Percentiles rank a stretch among this genome's conserved stretches.
phyloP scores from a whole-genome alignment of 495 filamentous ascomycete genomes.

The Podospora tetraspora region DNA sequence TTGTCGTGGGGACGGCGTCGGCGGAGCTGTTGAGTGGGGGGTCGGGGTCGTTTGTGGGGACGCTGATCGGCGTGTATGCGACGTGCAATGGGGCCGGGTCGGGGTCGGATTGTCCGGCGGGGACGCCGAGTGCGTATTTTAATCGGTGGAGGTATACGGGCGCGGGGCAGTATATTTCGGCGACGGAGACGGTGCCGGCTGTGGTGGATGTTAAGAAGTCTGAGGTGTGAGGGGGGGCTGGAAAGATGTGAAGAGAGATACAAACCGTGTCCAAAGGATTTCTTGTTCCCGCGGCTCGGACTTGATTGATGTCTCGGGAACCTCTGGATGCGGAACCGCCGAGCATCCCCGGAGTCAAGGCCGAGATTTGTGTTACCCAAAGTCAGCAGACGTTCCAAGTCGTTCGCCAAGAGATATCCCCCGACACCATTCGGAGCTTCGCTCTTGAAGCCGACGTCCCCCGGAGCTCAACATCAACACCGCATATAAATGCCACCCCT shows the following conservation, averaged over 20 bases:
- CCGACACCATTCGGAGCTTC: neutral
- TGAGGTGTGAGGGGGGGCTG: neutral
- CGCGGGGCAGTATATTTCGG: conserved; percentile 6
- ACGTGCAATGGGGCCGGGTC: conserved; percentile 19
- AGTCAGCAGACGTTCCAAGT: too few species aligned
- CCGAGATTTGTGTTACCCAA: neutral
- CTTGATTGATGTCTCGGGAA: neutral
- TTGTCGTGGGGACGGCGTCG: conserved; percentile 11
- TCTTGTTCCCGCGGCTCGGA: neutral
- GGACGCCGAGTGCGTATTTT: conserved; percentile 14
- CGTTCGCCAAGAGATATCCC: neutral
- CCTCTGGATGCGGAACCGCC: neutral
- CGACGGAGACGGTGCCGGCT: conserved; percentile 1
- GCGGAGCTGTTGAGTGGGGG: conserved; percentile 16
- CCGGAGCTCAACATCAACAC: neutral
- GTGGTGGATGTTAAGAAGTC: conserved; percentile 1
- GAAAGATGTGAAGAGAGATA: neutral
- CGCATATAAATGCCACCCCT: neutral
- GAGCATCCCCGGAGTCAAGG: neutral
- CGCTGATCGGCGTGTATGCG: conserved; percentile 16
- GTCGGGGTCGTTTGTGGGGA: conserved; percentile 15
- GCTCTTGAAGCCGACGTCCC: neutral
- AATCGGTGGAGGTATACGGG: conserved; percentile 18
- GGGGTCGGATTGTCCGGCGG: conserved; percentile 13
- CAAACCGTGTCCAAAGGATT: neutral